Conservation (phyloP, 371 early-diverging fungal species). For the Homolaphlyctis polyrhiza region DNA sequence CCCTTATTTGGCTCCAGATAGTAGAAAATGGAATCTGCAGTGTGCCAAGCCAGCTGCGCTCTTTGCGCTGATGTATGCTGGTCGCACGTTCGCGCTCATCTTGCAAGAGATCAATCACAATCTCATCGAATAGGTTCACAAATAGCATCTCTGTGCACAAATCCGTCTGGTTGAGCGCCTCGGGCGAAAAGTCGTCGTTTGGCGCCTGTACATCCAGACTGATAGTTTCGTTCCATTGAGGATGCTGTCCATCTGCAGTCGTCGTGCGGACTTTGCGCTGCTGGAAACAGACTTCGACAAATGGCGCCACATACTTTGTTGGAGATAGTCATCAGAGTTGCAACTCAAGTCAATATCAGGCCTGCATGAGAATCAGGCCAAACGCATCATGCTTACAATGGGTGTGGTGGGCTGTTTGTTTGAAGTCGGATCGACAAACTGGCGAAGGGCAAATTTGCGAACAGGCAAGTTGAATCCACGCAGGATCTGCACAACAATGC, state of each 20-base stretch:
- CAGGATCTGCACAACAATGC: conserved; percentile 33
- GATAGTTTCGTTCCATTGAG: conserved; percentile 49
- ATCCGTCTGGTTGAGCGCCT: conserved; percentile 28
- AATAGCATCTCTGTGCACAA: conserved; percentile 35
- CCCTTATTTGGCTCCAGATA: conserved; percentile 35
- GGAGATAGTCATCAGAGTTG: no score
- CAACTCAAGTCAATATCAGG: no score
- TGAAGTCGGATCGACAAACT: conserved; percentile 11
- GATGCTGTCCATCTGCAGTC: conserved; percentile 34
- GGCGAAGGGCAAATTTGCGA: conserved; percentile 16
- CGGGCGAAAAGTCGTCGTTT: conserved; percentile 28
- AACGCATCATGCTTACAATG: no score
- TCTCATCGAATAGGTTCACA: conserved; percentile 47
- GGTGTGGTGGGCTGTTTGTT: not conserved
- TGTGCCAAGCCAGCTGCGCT: conserved; percentile 42
- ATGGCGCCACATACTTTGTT: conserved; percentile 31
- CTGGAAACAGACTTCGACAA: conserved; percentile 42
- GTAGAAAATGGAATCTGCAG: conserved; percentile 42
- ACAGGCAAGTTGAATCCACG: conserved; percentile 38
- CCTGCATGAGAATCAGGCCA: no score
- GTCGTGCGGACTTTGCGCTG: conserved; percentile 24
- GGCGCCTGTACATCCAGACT: conserved; percentile 25
- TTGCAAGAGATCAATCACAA: conserved; percentile 33
- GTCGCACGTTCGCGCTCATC: conserved; percentile 37
- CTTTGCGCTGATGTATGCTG: conserved; percentile 35